These are phyloP conservation scores for Bryum argenteum DNA, from an alignment of 225 moss, liverwort and hornwort species.

Conservation along the genomic window DNA sequence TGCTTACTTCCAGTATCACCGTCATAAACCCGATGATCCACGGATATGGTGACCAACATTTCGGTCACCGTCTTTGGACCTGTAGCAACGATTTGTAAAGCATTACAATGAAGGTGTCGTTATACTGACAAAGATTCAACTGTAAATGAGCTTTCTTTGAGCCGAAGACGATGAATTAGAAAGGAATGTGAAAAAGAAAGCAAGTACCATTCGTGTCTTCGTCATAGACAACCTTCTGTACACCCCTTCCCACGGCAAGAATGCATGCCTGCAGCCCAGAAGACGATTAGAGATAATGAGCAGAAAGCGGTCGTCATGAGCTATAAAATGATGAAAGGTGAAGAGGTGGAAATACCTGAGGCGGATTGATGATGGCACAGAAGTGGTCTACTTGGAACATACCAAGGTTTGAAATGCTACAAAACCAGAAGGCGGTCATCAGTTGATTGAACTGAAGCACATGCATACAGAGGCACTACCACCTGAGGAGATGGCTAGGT, in stretches of 20 bases:
- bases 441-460: constrained; percentile 2
- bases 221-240: constrained; percentile 70
- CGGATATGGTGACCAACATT: constrained; percentile 88
- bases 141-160: neutral
- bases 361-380: constrained; percentile 95
- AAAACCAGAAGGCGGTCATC: constrained; percentile 17
- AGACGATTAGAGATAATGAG: constrained; percentile 11
- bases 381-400: constrained; percentile 91
- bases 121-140: neutral
- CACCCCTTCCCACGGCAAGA: constrained; percentile 90
- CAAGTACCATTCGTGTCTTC: constrained; percentile 51
- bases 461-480: neutral
- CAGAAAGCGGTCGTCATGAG: constrained; percentile 6
- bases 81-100: constrained; percentile 25
- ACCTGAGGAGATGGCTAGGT: neutral
- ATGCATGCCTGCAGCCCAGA: constrained; percentile 73
- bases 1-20: constrained; percentile 76
- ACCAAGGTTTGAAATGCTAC: constrained; percentile 95
- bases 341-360: constrained; percentile 60
- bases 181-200: constrained; percentile 19
- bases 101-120: neutral
- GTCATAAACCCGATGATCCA: constrained; percentile 82
- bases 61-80: constrained; percentile 78
- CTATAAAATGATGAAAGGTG: neutral
- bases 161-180: neutral